Evolutionary conservation across 2,329 filamentous ascomycete genomes (phyloP), one percentile per base, ranked within the genome.

Genomic region (Rutstroemia sydowiana): DNA sequence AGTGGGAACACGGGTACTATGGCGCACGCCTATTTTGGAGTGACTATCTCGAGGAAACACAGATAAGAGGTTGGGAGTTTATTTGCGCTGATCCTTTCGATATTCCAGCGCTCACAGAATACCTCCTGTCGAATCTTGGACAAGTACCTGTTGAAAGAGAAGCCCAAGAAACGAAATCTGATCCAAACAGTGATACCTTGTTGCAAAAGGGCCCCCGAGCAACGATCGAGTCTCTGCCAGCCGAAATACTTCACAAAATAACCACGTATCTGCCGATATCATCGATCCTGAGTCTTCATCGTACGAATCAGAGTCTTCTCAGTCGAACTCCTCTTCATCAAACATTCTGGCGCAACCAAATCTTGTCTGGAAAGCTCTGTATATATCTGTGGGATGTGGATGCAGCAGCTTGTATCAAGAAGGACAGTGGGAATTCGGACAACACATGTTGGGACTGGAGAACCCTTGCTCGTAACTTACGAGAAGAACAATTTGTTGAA

Each of bases 1-100:
- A 54, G 26, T 54, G 52, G 52, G n/a, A 39, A 4, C 46, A 54
- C 30, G 52, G 41, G 3, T 54, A 54, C 37, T 54, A 54, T 54
- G 52, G 52, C 18, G 41, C 52, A 11, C 32, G 45, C 16, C 44
- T 31, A 34, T 54, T 50, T 13, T 54, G 52, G 52, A 44, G 39
- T 18, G n/a, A n/a, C n/a, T n/a, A n/a, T n/a, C n/a, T n/a, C n/a
- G 46, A 50, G n/a, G 28, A 41, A 11, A 49, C 45, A 46, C 21
- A 20, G 7, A 54, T 54, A 23, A 32, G 34, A 10, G 52, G 46
- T 7, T 54, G 40, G 39, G 52, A 54, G 37, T 54, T 45, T 28
- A 39, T 54, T 16, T 54, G 42, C 34, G 52, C 52, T 4, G 46
- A 54, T 20, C 52, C 52, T 31, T 45, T 54, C 14, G 28, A 54